Evolutionary conservation across 352 stramenopile genomes (phyloP).

Genomic region (Phytophthora fragariae): DNA sequence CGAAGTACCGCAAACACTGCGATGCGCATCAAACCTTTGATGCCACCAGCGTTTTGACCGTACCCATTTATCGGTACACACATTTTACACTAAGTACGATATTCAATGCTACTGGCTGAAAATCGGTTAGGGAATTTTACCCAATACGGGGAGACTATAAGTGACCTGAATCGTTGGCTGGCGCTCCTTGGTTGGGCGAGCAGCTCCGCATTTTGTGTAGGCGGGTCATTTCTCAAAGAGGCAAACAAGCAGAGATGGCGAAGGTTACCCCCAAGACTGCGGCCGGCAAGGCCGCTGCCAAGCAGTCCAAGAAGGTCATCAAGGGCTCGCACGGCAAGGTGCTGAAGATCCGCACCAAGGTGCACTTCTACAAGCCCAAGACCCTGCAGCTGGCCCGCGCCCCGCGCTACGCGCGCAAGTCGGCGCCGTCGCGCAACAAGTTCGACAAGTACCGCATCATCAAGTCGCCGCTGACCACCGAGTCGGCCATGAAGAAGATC

Average conservation of each 20-base stretch:
- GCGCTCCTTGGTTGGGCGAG: slow-evolving; percentile 5
- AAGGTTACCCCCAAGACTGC: slow-evolving; percentile 82
- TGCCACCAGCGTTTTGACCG: neutral
- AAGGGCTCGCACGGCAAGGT: slow-evolving; percentile 98
- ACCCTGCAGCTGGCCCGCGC: slow-evolving; percentile 95
- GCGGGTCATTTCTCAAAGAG: slow-evolving; percentile 57
- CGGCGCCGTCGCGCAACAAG: slow-evolving; percentile 94
- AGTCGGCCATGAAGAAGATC: slow-evolving; percentile 99
- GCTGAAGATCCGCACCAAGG: slow-evolving; percentile 98
- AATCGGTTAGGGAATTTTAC: neutral
- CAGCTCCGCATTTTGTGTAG: neutral
- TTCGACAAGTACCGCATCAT: slow-evolving; percentile 99
- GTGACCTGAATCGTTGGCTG: slow-evolving; percentile 43
- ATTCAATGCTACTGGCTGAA: slow-evolving; percentile 3
- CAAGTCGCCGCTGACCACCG: slow-evolving; percentile 99
- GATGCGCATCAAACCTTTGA: slow-evolving; percentile 1
- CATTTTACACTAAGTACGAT: slow-evolving; percentile 12
- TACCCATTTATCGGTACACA: neutral
- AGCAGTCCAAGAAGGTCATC: slow-evolving; percentile 94
- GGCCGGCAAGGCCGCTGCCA: slow-evolving; percentile 93
- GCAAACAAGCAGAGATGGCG: slow-evolving; percentile 72
- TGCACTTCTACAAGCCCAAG: slow-evolving; percentile 99
- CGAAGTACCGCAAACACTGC: slow-evolving; percentile 5
- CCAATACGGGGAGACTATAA: neutral
- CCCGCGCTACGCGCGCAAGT: slow-evolving; percentile 97